A percentile compares a stretch with the other conserved stretches of the same genome.
phyloP scores from a whole-genome alignment of 2,329 filamentous ascomycete species.

The Calonectria hongkongensis region DNA sequence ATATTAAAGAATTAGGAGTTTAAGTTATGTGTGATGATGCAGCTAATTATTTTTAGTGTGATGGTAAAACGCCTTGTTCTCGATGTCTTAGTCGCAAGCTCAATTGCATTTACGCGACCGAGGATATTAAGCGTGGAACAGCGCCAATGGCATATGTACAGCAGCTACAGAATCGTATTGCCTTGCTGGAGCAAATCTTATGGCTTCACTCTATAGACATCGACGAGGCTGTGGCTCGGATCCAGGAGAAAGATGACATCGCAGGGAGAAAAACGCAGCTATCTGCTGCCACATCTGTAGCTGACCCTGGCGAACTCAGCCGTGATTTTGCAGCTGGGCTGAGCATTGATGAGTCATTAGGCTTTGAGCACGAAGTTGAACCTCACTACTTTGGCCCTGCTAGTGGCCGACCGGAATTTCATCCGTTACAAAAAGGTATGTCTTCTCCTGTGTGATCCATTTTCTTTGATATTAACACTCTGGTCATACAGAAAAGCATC shows the following conservation, averaged over 20 bases:
- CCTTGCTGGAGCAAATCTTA: constrained; percentile 9
- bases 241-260: neutral
- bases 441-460: neutral
- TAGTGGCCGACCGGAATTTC: constrained; percentile 59
- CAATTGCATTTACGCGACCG: constrained; percentile 48
- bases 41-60: constrained; percentile 1
- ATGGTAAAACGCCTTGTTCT: constrained; percentile 18
- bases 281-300: neutral
- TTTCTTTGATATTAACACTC: neutral
- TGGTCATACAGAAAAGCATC: neutral
- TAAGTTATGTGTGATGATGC: too few species aligned
- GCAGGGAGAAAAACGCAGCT: neutral
- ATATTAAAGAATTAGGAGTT: neutral
- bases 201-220: constrained; percentile 25
- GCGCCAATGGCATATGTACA: constrained; percentile 5
- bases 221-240: neutral
- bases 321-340: constrained; percentile 43
- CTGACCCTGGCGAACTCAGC: neutral
- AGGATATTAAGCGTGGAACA: neutral
- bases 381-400: constrained; percentile 60
- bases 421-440: constrained; percentile 22
- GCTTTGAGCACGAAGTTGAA: constrained; percentile 60
- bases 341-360: constrained; percentile 58
- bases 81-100: constrained; percentile 55
- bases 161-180: constrained; percentile 21